These are phyloP conservation scores for Backusella circina DNA, from an alignment of 192 early-diverging fungal genomes.

Conservation along the genomic window DNA sequence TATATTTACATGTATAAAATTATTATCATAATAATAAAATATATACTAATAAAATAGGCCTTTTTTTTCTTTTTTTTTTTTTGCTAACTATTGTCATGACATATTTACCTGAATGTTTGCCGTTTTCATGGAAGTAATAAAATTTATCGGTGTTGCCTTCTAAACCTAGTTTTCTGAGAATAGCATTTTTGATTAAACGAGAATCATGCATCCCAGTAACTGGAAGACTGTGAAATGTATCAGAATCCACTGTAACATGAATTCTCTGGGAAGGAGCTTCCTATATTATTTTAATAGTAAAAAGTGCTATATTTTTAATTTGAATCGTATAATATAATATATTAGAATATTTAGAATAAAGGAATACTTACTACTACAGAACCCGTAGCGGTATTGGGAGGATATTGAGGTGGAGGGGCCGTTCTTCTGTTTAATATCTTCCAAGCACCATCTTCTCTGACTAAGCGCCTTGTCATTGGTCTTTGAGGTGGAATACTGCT, in stretches of 20 bases:
- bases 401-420: neutral
- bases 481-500: neutral
- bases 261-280: conserved; percentile 16
- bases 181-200: conserved; percentile 11
- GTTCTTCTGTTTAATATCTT: neutral
- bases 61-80: neutral
- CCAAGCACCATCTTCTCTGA: neutral
- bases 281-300: neutral
- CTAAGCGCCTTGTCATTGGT: neutral
- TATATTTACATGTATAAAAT: neutral
- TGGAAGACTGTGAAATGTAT: conserved; percentile 21
- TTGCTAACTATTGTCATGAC: neutral
- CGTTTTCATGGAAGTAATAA: conserved; percentile 24
- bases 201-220: conserved; percentile 26
- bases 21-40: neutral
- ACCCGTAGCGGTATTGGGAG: neutral
- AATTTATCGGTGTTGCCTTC: conserved; percentile 22
- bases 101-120: conserved; percentile 11
- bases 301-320: neutral
- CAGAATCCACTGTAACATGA: conserved; percentile 26
- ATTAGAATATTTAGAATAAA: neutral
- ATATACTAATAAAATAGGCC: neutral
- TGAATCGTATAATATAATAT: neutral
- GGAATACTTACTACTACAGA: neutral
- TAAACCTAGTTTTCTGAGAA: conserved; percentile 22